Evolutionary conservation across 1,284 basidiomycete species (phyloP).

Genomic region (Pascua guehoae): DNA sequence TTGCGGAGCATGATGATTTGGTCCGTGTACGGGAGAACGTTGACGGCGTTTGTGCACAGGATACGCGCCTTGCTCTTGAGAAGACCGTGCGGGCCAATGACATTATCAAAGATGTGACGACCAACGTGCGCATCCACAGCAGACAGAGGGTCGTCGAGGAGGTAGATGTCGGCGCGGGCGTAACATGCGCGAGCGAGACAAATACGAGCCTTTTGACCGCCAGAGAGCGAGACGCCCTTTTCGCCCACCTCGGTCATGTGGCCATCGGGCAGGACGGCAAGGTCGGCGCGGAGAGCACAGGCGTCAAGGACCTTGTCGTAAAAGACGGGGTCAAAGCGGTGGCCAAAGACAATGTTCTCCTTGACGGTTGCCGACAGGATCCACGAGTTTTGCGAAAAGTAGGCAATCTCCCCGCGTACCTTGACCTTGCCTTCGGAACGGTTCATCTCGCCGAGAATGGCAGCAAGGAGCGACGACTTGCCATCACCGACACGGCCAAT

Average conservation of each 20-base stretch:
- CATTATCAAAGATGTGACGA: conserved; percentile 65
- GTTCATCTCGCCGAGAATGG: conserved; percentile 75
- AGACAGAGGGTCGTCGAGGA: conserved; percentile 57
- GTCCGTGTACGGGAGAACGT: conserved; percentile 77
- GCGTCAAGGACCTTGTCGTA: conserved; percentile 54
- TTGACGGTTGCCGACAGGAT: conserved; percentile 76
- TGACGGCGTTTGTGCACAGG: conserved; percentile 79
- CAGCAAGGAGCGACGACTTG: conserved; percentile 59
- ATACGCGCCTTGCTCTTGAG: conserved; percentile 81
- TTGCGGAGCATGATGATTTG: conserved; percentile 73
- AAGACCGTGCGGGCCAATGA: conserved; percentile 83
- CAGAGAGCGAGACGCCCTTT: conserved; percentile 54
- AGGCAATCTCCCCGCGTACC: conserved; percentile 73
- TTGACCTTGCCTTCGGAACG: conserved; percentile 68
- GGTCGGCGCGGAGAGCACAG: conserved; percentile 78
- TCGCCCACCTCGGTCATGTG: conserved; percentile 74
- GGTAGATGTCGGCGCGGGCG: conserved; percentile 59
- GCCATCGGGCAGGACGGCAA: conserved; percentile 67
- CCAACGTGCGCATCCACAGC: conserved; percentile 69
- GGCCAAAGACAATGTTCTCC: conserved; percentile 87
- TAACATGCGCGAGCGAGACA: conserved; percentile 57
- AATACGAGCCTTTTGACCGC: conserved; percentile 63
- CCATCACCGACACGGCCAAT: conserved; percentile 90
- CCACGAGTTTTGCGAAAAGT: conserved; percentile 88
- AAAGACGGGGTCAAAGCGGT: conserved; percentile 69